Evolutionary conservation across 306 rosid species (phyloP), one percentile per base, ranked within the genome.

Genomic region (Corylus heterophylla): DNA sequence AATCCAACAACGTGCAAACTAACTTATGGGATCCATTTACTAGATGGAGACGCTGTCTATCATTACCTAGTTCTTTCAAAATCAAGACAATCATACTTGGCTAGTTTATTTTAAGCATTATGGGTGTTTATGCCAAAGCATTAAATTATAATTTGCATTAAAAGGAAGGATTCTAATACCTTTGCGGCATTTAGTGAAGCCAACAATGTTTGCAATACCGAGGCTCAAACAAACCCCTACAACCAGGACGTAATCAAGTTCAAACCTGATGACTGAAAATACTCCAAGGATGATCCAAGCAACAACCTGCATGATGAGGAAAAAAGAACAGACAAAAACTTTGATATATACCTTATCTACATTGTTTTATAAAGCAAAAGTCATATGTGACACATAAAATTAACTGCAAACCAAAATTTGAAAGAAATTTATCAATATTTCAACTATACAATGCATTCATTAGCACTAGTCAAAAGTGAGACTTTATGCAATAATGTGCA

Each of bases 121-220:
- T 13, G 7, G 20, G 12, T 14, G 70, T 35, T 12, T 17, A 39
- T 16, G 20, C 16, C 47, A 64, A 31, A 64, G n/a, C 8, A 35
- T 64, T 64, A 35, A 64, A 35, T 64, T 64, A 16, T 37, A 59
- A 14, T 13, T 3, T 29, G 39, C 39, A 63, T 31, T 7, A 63
- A 64, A 31, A 8, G 22, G 45, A 31, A 4, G n/a, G 70, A 63
- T 25, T 73, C 77, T 49, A 79, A 2, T 54, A 95, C 98, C 98
- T 91, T 95, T 95, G 62, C 92, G 93, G 88, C 98, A 92, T 88
- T 93, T 91, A 76, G 98, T 95, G 78, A 92, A 95, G 58, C 98
- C 98, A 85, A 95, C 89, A 25, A 95, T 95, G 82, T 95, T 95
- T 69, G 98, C 98, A 75, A 95, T 69, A 86, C 94, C 82, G 74